Evolutionary conservation across 805 yeast species (phyloP).

Genomic region (Saturnispora serradocipensis): DNA sequence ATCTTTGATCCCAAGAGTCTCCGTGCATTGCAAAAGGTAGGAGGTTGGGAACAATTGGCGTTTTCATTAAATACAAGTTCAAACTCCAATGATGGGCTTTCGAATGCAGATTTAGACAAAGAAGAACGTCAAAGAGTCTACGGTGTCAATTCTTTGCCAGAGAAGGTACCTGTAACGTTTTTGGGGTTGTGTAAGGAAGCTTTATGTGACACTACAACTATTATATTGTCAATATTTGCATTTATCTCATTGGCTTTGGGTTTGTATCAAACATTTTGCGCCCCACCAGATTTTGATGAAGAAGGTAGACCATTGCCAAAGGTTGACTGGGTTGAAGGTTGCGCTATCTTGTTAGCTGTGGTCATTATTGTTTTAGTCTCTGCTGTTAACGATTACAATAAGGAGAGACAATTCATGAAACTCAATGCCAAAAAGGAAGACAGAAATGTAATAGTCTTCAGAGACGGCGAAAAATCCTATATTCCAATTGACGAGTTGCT

Average conservation of each 20-base stretch:
- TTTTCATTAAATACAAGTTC: slow-evolving; percentile 28
- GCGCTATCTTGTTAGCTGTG: slow-evolving; percentile 90
- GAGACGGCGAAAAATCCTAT: slow-evolving; percentile 60
- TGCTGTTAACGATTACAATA: slow-evolving; percentile 93
- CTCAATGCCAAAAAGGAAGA: slow-evolving; percentile 84
- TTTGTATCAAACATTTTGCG: slow-evolving; percentile 84
- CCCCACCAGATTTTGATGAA: slow-evolving; percentile 64
- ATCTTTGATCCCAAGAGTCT: slow-evolving; percentile 61
- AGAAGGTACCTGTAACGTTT: slow-evolving; percentile 59
- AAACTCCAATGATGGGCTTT: slow-evolving; percentile 31
- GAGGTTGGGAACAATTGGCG: slow-evolving; percentile 34
- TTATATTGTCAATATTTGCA: slow-evolving; percentile 79
- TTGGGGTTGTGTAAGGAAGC: slow-evolving; percentile 68
- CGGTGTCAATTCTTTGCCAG: slow-evolving; percentile 70
- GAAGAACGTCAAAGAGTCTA: slow-evolving; percentile 37
- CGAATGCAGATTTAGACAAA: slow-evolving; percentile 25
- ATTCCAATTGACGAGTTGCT: slow-evolving; percentile 65
- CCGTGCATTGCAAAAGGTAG: slow-evolving; percentile 31
- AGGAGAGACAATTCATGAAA: slow-evolving; percentile 85
- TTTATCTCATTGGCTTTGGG: slow-evolving; percentile 84
- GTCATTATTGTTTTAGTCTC: slow-evolving; percentile 87
- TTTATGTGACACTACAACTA: slow-evolving; percentile 81
- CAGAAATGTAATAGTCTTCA: slow-evolving; percentile 64
- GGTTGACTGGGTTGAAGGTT: slow-evolving; percentile 99
- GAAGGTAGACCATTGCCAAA: slow-evolving; percentile 71